phyloP scores from a whole-genome alignment of 2,329 filamentous ascomycete species.

The Cladophialophora carrionii region DNA sequence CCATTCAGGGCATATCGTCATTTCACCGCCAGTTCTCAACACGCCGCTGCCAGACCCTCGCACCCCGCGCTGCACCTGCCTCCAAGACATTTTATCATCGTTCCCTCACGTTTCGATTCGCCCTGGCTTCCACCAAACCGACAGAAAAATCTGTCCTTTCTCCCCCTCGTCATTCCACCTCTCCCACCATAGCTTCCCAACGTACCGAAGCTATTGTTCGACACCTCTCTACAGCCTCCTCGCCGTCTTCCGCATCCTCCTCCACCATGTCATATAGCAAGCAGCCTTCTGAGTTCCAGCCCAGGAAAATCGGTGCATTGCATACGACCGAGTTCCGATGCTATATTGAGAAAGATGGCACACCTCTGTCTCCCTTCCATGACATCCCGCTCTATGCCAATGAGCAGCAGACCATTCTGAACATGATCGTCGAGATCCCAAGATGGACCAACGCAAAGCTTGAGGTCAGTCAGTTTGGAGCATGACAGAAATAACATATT shows the following conservation, averaged over 20 bases:
- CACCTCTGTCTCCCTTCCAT: constrained; percentile 93
- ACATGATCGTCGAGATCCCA: constrained; percentile 99
- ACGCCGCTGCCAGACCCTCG: constrained; percentile 8
- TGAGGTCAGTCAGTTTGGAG: constrained; percentile 67
- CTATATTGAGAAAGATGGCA: constrained; percentile 97
- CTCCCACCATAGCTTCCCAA: constrained; percentile 53
- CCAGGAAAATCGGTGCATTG: constrained; percentile 84
- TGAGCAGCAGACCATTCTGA: constrained; percentile 89
- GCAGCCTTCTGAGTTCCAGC: constrained; percentile 70
- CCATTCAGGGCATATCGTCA: constrained; percentile 29
- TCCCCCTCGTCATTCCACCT: constrained; percentile 33
- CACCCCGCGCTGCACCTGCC: constrained; percentile 13
- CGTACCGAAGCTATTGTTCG: constrained; percentile 52
- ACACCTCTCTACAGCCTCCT: constrained; percentile 51
- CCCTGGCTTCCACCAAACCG: constrained; percentile 34
- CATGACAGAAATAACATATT: constrained; percentile 24
- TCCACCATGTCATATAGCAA: constrained; percentile 46
- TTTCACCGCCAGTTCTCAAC: constrained; percentile 34
- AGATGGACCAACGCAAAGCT: constrained; percentile 99
- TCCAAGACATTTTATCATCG: constrained; percentile 15
- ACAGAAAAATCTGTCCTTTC: constrained; percentile 31
- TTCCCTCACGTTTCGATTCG: constrained; percentile 23
- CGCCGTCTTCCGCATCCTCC: constrained; percentile 34
- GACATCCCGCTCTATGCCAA: constrained; percentile 98
- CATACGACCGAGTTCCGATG: constrained; percentile 97